Percentiles rank a stretch among this genome's conserved stretches.
Evolutionary conservation across 495 filamentous ascomycete species (phyloP).

Genomic region (Xylaria castorea): DNA sequence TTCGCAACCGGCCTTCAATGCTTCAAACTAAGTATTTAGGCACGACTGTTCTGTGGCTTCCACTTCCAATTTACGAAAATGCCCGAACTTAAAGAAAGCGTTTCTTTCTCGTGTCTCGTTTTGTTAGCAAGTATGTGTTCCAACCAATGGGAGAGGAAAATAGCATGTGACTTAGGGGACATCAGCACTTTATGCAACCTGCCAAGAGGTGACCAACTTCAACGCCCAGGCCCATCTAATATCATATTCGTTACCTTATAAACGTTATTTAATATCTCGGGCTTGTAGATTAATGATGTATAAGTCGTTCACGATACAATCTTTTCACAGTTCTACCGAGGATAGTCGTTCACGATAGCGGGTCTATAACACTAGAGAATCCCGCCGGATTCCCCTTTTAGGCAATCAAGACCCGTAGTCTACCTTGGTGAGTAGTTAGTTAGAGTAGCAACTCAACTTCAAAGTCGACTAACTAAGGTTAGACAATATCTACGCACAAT

Average conservation of each 20-base stretch:
- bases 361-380: neutral
- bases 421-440: neutral
- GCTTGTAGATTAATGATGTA: neutral
- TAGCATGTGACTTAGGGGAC: neutral
- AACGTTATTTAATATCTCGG: neutral
- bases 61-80: neutral
- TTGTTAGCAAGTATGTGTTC: neutral
- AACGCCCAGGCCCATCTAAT: neutral
- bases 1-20: neutral
- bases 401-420: neutral
- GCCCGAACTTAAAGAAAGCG: neutral
- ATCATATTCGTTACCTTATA: neutral
- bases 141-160: neutral
- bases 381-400: conserved; percentile 5
- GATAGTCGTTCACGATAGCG: neutral
- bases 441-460: neutral
- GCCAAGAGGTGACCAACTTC: neutral
- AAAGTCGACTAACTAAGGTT: neutral
- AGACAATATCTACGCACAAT: neutral
- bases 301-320: neutral
- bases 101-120: neutral
- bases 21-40: neutral
- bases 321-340: neutral
- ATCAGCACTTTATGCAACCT: neutral
- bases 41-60: neutral